Percentiles rank a stretch among this genome's conserved stretches.
Evolutionary conservation across 2,329 filamentous ascomycete genomes (phyloP).

Genomic region (Claviceps sp.): DNA sequence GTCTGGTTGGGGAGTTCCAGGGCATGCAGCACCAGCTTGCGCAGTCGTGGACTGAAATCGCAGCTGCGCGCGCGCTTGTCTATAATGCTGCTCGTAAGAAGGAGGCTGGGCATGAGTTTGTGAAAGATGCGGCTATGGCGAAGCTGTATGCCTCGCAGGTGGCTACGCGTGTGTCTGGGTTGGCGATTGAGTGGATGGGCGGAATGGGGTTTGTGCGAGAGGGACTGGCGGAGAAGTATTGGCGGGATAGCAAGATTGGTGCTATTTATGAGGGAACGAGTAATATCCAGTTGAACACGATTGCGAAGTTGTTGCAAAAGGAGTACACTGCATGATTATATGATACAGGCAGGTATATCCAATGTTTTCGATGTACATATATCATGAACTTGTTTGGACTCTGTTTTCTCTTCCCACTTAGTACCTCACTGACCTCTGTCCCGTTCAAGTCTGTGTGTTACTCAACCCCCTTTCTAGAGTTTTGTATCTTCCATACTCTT

Average conservation of each 20-base stretch:
- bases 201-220: conserved; percentile 98
- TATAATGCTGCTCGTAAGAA: conserved; percentile 97
- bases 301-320: conserved; percentile 50
- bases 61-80: conserved; percentile 78
- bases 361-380: neutral
- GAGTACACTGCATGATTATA: conserved; percentile 34
- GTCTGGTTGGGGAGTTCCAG: conserved; percentile 91
- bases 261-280: conserved; percentile 92
- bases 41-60: conserved; percentile 88
- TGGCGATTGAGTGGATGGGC: conserved; percentile 97
- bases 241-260: conserved; percentile 94
- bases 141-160: conserved; percentile 93
- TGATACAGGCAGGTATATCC: too few relatives aligned
- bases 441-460: too few relatives aligned
- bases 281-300: conserved; percentile 58
- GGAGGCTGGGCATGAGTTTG: conserved; percentile 92
- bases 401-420: neutral
- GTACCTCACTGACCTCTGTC: too few relatives aligned
- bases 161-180: conserved; percentile 69
- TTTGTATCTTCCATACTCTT: too few relatives aligned
- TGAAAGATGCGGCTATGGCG: conserved; percentile 93
- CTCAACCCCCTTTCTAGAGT: too few relatives aligned
- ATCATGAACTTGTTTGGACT: neutral
- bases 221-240: conserved; percentile 95
- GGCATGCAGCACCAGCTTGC: conserved; percentile 99